These are phyloP conservation scores for Talaromyces piceae DNA, from an alignment of 2,329 filamentous ascomycete genomes.

Conservation along the genomic window DNA sequence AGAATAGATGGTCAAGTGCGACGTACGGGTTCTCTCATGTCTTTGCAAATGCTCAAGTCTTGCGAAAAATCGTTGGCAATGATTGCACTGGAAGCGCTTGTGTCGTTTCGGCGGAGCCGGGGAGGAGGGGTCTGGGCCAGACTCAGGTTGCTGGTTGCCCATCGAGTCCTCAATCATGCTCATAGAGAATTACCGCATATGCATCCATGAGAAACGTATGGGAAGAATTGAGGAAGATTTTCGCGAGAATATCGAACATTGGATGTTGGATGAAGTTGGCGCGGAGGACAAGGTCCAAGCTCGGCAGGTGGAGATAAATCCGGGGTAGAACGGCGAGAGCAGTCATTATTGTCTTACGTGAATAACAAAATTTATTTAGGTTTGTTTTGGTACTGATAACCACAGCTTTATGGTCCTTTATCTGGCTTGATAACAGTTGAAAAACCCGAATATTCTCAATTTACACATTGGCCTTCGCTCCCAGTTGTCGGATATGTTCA, in stretches of 20 bases:
- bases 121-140: background rate
- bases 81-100: slow-evolving; percentile 13
- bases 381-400: background rate
- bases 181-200: background rate
- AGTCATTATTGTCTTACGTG: no score
- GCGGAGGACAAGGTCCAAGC: background rate
- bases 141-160: background rate
- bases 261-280: background rate
- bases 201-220: background rate
- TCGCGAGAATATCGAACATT: background rate
- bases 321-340: background rate
- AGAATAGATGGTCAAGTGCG: background rate
- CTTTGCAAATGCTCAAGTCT: slow-evolving; percentile 35
- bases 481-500: slow-evolving; percentile 22
- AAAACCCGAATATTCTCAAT: background rate
- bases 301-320: background rate
- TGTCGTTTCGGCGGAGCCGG: background rate
- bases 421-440: no score
- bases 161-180: background rate
- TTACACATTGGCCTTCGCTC: slow-evolving; percentile 7
- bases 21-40: slow-evolving; percentile 29
- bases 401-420: no score
- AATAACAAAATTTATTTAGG: background rate
- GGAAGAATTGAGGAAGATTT: no score
- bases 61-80: slow-evolving; percentile 19